Evolutionary conservation across 371 early-diverging fungal species (phyloP).

Genomic region (Mortierella sp.): DNA sequence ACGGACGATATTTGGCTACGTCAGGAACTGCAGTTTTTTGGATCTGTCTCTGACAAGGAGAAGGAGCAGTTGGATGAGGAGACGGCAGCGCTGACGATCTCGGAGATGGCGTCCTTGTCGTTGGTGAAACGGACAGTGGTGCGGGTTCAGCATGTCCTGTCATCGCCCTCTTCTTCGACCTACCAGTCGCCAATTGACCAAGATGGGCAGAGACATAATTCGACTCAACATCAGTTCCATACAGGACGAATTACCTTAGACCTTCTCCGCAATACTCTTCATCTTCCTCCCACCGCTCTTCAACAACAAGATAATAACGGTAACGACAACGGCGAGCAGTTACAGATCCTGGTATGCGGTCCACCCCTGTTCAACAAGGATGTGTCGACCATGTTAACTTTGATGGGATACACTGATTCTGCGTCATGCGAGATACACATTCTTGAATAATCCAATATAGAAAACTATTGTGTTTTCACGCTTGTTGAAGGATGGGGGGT

Average conservation of each 20-base stretch:
- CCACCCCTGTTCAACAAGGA: slow-evolving; percentile 46
- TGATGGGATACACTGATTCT: slow-evolving; percentile 24
- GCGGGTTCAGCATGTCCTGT: slow-evolving; percentile 41
- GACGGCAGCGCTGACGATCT: neutral
- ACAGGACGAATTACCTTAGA: slow-evolving; percentile 30
- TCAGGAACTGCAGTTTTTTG: slow-evolving; percentile 25
- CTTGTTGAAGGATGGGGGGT: neutral
- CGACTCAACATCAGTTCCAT: slow-evolving; percentile 7
- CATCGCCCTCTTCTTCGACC: neutral
- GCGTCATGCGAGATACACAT: slow-evolving; percentile 31
- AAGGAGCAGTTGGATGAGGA: neutral
- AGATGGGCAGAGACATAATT: neutral
- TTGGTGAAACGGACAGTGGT: slow-evolving; percentile 12
- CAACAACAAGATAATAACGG: neutral
- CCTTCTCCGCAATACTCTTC: slow-evolving; percentile 19
- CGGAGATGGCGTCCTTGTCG: neutral
- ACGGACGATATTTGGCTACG: slow-evolving; percentile 45
- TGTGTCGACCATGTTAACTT: slow-evolving; percentile 24
- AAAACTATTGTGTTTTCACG: neutral
- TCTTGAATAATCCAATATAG: slow-evolving; percentile 23
- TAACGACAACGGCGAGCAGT: neutral
- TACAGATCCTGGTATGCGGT: slow-evolving; percentile 42
- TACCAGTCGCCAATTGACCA: neutral
- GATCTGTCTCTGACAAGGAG: neutral
- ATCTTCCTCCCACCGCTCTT: neutral